A percentile compares a stretch with the other conserved stretches of the same genome.
These are phyloP conservation scores for Rubroboletus pulcherrimus DNA, from an alignment of 768 basidiomycete genomes.

Conservation along the genomic window DNA sequence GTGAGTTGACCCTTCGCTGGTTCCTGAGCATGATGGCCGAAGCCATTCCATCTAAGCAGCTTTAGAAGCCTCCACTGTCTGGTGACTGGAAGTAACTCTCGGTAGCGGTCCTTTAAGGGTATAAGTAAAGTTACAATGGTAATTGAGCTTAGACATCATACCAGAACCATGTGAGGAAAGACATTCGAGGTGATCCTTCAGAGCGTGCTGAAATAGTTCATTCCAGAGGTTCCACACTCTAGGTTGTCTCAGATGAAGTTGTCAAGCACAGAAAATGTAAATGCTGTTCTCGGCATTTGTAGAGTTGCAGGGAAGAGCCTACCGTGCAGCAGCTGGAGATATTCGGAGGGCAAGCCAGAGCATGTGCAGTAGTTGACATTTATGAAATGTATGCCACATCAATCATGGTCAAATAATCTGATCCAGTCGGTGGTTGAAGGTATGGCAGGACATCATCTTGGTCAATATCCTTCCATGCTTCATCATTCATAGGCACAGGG, in stretches of 20 bases:
- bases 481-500: not conserved
- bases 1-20: no score
- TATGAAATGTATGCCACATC: not conserved
- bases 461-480: not conserved
- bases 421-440: not conserved
- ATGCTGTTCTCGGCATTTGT: not conserved
- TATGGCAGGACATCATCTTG: not conserved
- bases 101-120: no score
- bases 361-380: not conserved
- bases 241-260: constrained; percentile 17
- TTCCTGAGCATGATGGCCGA: no score
- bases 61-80: no score
- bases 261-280: constrained; percentile 21
- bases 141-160: no score
- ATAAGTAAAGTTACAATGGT: no score
- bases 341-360: rapidly evolving
- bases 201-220: constrained; percentile 9
- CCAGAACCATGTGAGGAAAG: no score
- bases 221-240: constrained; percentile 10
- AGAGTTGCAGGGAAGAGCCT: not conserved
- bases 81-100: no score
- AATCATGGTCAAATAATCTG: not conserved
- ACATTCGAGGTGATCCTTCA: not conserved
- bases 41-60: no score
- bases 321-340: not conserved